phyloP scores from a whole-genome alignment of 2,329 filamentous ascomycete genomes.

The Colletotrichum sublineola region DNA sequence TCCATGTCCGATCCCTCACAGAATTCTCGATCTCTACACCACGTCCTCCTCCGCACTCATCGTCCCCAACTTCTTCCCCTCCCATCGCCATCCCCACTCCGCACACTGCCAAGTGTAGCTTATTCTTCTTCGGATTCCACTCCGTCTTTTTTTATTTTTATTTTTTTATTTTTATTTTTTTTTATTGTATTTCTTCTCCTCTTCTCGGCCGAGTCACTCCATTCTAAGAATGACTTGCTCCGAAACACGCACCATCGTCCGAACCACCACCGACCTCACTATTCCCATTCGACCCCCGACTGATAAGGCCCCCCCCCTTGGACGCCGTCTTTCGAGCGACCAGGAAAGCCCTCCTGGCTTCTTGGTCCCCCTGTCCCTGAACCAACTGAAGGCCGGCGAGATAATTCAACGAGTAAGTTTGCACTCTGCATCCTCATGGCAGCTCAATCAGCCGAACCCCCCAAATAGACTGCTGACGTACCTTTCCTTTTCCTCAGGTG shows the following conservation, averaged over 20 bases:
- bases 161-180: neutral
- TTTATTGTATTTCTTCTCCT: too few relatives aligned
- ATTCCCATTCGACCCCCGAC: neutral
- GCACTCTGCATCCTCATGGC: neutral
- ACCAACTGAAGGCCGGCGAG: conserved; percentile 14
- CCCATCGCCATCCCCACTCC: neutral
- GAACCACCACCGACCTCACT: neutral
- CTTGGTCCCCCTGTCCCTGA: conserved; percentile 7
- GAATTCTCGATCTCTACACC: conserved; percentile 23
- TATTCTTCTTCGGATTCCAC: neutral
- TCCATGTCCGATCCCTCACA: neutral
- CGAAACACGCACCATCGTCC: neutral
- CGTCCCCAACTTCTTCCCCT: neutral
- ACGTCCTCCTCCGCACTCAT: neutral
- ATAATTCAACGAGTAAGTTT: conserved; percentile 6
- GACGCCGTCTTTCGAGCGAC: neutral
- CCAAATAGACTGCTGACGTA: neutral
- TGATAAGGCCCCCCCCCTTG: neutral
- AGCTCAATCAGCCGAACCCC: too few relatives aligned
- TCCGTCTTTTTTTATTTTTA: neutral
- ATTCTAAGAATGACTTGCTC: neutral
- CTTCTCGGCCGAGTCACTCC: neutral
- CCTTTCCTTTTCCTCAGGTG: neutral
- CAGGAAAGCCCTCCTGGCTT: neutral
- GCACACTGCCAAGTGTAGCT: neutral